phyloP scores from a whole-genome alignment of 179 eudicot genomes.

The Amaranthus tricolor region DNA sequence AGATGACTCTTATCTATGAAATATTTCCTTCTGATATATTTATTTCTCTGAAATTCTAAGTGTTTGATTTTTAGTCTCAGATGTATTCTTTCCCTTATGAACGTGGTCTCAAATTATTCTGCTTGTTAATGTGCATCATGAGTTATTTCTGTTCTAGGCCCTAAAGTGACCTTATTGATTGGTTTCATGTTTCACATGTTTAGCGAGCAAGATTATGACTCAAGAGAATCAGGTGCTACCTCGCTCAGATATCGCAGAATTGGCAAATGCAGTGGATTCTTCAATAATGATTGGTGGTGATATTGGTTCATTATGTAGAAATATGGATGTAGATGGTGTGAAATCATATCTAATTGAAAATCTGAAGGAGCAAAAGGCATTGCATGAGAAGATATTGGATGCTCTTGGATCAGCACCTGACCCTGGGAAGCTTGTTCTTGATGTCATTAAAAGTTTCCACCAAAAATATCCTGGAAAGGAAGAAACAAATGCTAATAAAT shows the following conservation, averaged over 20 bases:
- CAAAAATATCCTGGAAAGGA: constrained; percentile 3
- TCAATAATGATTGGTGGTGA: not conserved
- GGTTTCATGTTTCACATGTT: not conserved
- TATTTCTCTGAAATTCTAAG: no score
- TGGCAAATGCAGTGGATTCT: not conserved
- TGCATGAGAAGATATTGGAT: constrained; percentile 9
- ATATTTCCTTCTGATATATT: no score
- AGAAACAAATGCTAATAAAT: not conserved
- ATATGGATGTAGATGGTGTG: constrained; percentile 21
- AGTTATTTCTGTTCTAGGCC: not conserved
- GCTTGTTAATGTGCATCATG: no score
- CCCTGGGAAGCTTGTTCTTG: constrained; percentile 40
- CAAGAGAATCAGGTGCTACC: not conserved
- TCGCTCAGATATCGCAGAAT: not conserved
- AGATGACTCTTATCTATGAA: no score
- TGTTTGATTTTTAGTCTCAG: no score
- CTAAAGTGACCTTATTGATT: not conserved
- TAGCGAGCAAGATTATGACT: not conserved
- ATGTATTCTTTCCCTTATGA: no score
- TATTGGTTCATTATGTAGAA: constrained; percentile 15
- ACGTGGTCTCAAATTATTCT: no score
- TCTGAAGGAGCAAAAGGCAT: constrained; percentile 4
- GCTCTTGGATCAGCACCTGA: constrained; percentile 26
- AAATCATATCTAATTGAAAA: constrained; percentile 14
- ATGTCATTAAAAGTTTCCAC: constrained; percentile 22